Conservation (phyloP, 2,329 filamentous ascomycete species). For the Emmonsia crescens region DNA sequence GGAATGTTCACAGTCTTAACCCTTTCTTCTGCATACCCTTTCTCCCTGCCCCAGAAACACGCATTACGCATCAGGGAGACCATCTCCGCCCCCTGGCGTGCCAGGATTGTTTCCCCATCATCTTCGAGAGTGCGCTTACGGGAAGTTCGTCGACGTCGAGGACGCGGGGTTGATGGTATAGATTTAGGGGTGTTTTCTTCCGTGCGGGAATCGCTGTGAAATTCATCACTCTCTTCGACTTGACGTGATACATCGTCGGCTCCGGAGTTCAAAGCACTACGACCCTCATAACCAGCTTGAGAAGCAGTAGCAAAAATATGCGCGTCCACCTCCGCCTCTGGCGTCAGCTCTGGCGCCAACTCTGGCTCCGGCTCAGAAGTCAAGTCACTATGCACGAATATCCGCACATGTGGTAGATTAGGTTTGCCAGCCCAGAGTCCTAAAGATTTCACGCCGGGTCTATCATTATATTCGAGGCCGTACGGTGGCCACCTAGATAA, state of each 20-base stretch:
- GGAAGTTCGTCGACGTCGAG: neutral
- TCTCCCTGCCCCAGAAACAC: conserved; percentile 35
- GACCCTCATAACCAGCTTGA: neutral
- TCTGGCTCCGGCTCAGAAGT: neutral
- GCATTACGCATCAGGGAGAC: conserved; percentile 31
- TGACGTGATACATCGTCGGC: neutral
- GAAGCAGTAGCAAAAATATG: neutral
- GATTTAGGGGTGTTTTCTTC: neutral
- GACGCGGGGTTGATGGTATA: too few species aligned
- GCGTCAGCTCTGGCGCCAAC: neutral
- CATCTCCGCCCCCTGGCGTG: conserved; percentile 31
- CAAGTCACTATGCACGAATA: conserved; percentile 16
- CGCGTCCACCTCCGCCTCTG: neutral
- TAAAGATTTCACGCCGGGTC: conserved; percentile 11
- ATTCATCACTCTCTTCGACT: neutral
- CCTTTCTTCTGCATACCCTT: conserved; percentile 27
- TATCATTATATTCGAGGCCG: conserved; percentile 26
- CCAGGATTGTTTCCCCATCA: conserved; percentile 21
- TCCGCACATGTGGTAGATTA: conserved; percentile 23
- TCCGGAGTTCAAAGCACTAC: neutral
- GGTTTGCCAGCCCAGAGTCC: conserved; percentile 16
- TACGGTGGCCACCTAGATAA: conserved; percentile 31
- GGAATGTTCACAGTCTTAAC: conserved; percentile 18
- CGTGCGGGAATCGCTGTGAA: too few species aligned
- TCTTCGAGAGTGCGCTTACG: neutral